Base-by-base conservation (phyloP, 306 rosid species). In the Cyamopsis tetragonoloba region DNA sequence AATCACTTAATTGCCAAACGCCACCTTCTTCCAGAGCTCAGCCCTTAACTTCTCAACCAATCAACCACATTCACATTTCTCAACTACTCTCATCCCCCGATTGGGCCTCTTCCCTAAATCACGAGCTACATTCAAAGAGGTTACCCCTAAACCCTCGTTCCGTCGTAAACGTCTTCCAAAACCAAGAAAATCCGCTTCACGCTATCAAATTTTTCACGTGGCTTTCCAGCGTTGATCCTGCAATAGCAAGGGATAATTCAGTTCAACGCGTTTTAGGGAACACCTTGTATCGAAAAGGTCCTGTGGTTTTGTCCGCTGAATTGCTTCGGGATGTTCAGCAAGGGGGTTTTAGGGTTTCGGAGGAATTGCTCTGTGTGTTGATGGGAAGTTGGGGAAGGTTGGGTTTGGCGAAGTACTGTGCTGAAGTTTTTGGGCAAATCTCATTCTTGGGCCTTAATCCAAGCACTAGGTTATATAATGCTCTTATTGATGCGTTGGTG, bases 301-400 rank as follows among this genome's bases (percentile, higher is more conserved):
- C 91, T 0, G 75, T 80, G n/a, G 26, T 92, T 0, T 68, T 92
- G 6, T 87, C 92, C 5, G 81, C 66, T 76, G 85, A 92, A 7
- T 71, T 89, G 73, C 81, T 92, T 39, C 76, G 53, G 27, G 88
- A 84, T 15, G 60, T 92, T 77, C 68, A 46, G 23, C 77, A 59
- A 18, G 85, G 85, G 4, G 89, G 95, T 12, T 64, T 81, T 39
- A 53, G 37, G 54, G 75, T 92, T 37, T 71, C 81, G 0, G 89
- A 85, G 37, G 89, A 87, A 27, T 35, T 89, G 76, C 80, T 92
- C 6, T 87, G 87, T 57, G 19, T 84, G 17, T 74, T 92, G 71
- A 59, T 92, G 37, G 75, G 85, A 18, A 89, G 98, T 62, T 92
- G 96, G 96, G 98, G 98, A 11, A 89, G 79, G 66, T 82, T 92